These are phyloP conservation scores for Sicyos baderoa DNA, from an alignment of 306 rosid genomes.

Conservation along the genomic window DNA sequence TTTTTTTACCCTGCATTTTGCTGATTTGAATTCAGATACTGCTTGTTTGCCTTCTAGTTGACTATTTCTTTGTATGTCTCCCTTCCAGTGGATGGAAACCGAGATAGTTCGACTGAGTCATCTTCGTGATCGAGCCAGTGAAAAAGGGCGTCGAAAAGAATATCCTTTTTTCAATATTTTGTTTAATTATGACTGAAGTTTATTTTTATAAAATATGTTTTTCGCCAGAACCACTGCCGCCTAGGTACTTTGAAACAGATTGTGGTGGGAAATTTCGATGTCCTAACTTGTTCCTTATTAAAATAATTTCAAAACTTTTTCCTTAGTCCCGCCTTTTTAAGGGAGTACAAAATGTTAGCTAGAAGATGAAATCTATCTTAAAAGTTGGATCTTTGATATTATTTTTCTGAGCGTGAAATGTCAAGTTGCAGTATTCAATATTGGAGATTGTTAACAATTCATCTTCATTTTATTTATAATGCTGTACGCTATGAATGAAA, in stretches of 20 bases:
- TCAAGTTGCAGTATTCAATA: neutral
- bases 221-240: neutral
- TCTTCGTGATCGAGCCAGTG: constrained; percentile 99
- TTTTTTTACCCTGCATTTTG: neutral
- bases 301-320: neutral
- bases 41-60: neutral
- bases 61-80: constrained; percentile 21
- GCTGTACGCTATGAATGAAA: neutral
- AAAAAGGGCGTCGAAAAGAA: constrained; percentile 87
- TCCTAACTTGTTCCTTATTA: neutral
- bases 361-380: neutral
- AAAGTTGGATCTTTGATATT: neutral
- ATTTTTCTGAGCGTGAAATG: neutral
- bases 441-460: neutral
- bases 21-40: neutral
- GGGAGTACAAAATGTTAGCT: neutral
- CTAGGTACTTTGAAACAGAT: neutral
- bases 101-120: constrained; percentile 84
- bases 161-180: constrained; percentile 58
- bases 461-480: neutral
- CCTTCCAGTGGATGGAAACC: constrained; percentile 81
- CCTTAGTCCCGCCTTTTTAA: neutral
- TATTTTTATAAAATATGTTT: neutral
- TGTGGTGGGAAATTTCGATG: neutral
- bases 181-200: constrained; percentile 16